These are phyloP conservation scores for Metschnikowia proteae DNA, from an alignment of 805 yeast species.

Conservation along the genomic window DNA sequence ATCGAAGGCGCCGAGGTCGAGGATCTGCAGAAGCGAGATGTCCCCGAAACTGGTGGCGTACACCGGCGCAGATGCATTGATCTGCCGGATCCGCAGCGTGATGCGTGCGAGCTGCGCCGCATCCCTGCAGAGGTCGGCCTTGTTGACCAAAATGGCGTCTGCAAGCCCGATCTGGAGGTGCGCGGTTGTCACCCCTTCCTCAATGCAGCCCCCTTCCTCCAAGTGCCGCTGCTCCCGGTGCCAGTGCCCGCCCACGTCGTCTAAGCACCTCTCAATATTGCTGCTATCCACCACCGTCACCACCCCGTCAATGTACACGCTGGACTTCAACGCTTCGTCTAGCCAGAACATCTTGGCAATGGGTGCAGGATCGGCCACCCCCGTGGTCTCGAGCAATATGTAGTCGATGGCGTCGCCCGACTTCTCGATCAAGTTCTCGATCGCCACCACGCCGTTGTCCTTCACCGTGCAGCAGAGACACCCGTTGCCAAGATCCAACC, in stretches of 20 bases:
- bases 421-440: constrained; percentile 76
- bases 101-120: constrained; percentile 30
- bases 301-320: constrained; percentile 87
- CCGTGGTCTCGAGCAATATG: constrained; percentile 91
- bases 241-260: constrained; percentile 72
- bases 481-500: constrained; percentile 96
- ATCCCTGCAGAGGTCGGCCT: constrained; percentile 51
- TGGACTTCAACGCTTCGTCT: constrained; percentile 81
- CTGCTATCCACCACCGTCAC: constrained; percentile 80
- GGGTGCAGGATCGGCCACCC: constrained; percentile 97
- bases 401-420: constrained; percentile 77
- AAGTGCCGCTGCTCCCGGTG: constrained; percentile 39
- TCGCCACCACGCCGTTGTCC: constrained; percentile 91
- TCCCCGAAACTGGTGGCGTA: constrained; percentile 71
- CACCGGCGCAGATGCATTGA: constrained; percentile 69
- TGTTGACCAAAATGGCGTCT: constrained; percentile 76
- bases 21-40: constrained; percentile 57
- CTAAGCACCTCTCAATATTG: constrained; percentile 61
- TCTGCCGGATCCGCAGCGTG: constrained; percentile 39
- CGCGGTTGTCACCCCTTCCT: constrained; percentile 61
- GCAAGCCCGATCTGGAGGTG: constrained; percentile 88
- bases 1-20: constrained; percentile 79
- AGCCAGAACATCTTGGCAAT: constrained; percentile 97
- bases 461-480: constrained; percentile 95
- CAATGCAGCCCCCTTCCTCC: constrained; percentile 26